These are phyloP conservation scores for Hypericum perforatum DNA, from an alignment of 345 rosid genomes.

Conservation along the genomic window DNA sequence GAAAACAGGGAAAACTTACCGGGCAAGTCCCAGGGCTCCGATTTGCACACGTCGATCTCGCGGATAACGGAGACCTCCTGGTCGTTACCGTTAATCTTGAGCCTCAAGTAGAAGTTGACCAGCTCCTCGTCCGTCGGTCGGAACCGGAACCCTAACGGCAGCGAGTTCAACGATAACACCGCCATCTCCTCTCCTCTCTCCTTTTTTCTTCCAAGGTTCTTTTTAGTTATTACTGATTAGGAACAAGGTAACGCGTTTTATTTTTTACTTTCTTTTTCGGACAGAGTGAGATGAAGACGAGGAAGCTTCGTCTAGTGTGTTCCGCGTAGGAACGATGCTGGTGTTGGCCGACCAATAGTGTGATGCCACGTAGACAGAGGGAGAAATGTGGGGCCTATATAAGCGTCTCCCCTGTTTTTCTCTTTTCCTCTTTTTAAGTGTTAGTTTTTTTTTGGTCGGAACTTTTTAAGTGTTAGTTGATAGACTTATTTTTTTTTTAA, in stretches of 20 bases:
- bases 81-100: conserved; percentile 64
- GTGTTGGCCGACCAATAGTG: no score
- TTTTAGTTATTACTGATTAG: no score
- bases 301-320: neutral
- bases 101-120: conserved; percentile 51
- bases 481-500: no score
- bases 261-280: neutral
- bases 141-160: conserved; percentile 83
- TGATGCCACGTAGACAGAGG: no score
- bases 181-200: conserved; percentile 22
- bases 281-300: neutral
- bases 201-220: no score
- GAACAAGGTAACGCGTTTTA: neutral
- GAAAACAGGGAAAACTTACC: conserved; percentile 20
- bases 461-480: no score
- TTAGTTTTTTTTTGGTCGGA: no score
- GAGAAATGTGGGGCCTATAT: no score
- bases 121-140: conserved; percentile 85
- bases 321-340: neutral
- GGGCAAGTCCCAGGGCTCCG: conserved; percentile 98
- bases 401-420: no score
- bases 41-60: conserved; percentile 78
- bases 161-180: conserved; percentile 36
- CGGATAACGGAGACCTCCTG: conserved; percentile 48
- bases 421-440: no score